Conservation (phyloP, 257 asterid genomes). For the Anisodus tanguticus region DNA sequence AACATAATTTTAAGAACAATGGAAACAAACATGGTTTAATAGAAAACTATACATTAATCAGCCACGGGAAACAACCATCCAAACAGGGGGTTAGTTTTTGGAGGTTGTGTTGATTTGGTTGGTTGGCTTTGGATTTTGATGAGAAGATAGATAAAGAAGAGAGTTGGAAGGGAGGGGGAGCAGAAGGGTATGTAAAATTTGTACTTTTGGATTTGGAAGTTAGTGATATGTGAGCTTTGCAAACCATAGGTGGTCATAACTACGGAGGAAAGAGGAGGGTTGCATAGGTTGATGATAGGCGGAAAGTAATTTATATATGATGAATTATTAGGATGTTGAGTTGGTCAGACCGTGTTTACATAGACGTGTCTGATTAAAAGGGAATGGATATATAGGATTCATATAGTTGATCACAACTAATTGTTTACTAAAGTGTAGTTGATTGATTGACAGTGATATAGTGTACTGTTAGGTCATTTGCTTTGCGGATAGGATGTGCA, state of each 20-base stretch:
- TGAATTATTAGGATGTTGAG: neutral
- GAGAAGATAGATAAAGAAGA: neutral
- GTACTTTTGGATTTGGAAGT: neutral
- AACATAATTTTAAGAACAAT: too few species aligned
- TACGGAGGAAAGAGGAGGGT: neutral
- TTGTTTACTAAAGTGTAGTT: neutral
- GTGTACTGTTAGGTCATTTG: neutral
- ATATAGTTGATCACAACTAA: neutral
- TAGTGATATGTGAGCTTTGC: neutral
- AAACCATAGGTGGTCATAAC: neutral
- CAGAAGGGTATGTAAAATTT: neutral
- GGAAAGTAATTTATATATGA: neutral
- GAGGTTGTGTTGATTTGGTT: neutral
- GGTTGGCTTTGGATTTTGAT: neutral
- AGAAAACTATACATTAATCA: too few species aligned
- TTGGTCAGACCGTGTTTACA: neutral
- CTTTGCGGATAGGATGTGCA: neutral
- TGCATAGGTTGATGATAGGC: neutral
- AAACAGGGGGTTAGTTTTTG: too few species aligned
- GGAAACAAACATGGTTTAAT: too few species aligned
- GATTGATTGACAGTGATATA: neutral
- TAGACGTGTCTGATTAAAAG: neutral
- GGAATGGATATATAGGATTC: constrained; percentile 1
- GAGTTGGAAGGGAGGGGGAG: neutral
- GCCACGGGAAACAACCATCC: too few species aligned